Percentiles rank a stretch among this genome's conserved stretches.
These are phyloP conservation scores for Brassica carinata DNA, from an alignment of 345 rosid genomes.

Conservation along the genomic window DNA sequence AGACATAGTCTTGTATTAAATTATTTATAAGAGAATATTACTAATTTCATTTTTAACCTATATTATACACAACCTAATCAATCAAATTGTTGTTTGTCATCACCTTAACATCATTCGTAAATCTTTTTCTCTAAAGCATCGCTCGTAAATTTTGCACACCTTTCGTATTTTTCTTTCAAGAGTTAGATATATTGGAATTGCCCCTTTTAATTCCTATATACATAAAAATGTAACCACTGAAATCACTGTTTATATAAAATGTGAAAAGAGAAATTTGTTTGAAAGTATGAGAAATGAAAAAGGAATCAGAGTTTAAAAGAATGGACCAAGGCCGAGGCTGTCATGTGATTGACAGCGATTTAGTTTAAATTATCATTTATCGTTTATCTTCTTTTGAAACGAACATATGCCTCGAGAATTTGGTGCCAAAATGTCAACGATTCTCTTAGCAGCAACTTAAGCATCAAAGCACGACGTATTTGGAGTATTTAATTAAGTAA, in stretches of 20 bases:
- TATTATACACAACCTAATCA: constrained; percentile 20
- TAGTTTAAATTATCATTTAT: constrained; percentile 9
- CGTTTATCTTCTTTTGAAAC: constrained; percentile 27
- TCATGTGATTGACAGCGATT: constrained; percentile 40
- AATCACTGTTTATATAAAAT: background rate
- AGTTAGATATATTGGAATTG: background rate
- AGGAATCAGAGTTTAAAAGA: background rate
- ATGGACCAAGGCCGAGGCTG: constrained; percentile 28
- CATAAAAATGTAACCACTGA: background rate
- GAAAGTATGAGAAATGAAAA: background rate
- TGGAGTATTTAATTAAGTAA: constrained; percentile 17
- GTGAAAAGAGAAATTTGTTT: background rate
- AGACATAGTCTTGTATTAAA: constrained; percentile 19
- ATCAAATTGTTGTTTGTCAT: constrained; percentile 31
- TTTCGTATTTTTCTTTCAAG: background rate
- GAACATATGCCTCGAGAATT: constrained; percentile 41
- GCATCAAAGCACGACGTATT: constrained; percentile 35
- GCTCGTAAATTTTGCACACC: background rate
- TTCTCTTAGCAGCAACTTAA: constrained; percentile 23
- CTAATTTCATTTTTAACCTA: constrained; percentile 25
- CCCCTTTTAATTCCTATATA: background rate
- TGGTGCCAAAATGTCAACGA: constrained; percentile 44
- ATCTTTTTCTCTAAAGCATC: background rate
- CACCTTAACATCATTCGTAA: constrained; percentile 18
- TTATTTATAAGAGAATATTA: constrained; percentile 26